Base-by-base conservation (phyloP, 139 green algal species). In the Auxenochlorella pyrenoidosa region DNA sequence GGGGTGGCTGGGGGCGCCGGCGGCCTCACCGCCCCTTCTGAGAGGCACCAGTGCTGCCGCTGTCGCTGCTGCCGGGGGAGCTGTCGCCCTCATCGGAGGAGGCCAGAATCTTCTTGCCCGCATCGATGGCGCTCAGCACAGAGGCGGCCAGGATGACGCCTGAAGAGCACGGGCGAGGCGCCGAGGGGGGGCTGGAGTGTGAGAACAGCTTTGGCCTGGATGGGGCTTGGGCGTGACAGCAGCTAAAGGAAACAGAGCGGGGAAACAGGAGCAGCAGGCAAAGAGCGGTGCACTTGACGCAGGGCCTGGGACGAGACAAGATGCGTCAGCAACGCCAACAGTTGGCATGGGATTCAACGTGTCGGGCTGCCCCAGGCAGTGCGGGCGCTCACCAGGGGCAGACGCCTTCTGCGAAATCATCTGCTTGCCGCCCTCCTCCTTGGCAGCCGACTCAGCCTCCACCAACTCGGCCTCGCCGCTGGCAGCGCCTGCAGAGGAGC, bases 91-190 rank as follows among this genome's bases (percentile, higher is more conserved):
- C 75, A 21, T 51, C 75, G 44, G 40, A 30, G 12, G 60, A 32
- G 30, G 79, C 79, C 59, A 84, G 36, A 1, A 84, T 75, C 36
- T 73, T 59, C 60, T 40, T 75, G 60, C 80, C 80, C 40, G 32
- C 80, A 26, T 85, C 63, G 44, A 85, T 41, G 30, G 80, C 80
- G 40, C 40, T 77, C 28, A 85, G 80, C 80, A 85, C 63, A 32
- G 60, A n/a, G 38, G 80, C 80, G 1, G 80, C 80, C 59, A 85
- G 40, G 63, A 85, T 85, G 38, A 85, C 63, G 80, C 80, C 80
- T 85, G 54, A 54, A 12, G 30, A 3, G 1, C 16, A 82, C 3
- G 21, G 15, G 8, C n/a, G 76, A 22, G 66, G n/a, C n/a, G n/a
- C n/a, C n/a, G n/a, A n/a, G n/a, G n/a, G n/a, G n/a, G n/a, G n/a